Conservation (phyloP, 176 grass and related monocot genomes). For the Eremochloa ophiuroides region DNA sequence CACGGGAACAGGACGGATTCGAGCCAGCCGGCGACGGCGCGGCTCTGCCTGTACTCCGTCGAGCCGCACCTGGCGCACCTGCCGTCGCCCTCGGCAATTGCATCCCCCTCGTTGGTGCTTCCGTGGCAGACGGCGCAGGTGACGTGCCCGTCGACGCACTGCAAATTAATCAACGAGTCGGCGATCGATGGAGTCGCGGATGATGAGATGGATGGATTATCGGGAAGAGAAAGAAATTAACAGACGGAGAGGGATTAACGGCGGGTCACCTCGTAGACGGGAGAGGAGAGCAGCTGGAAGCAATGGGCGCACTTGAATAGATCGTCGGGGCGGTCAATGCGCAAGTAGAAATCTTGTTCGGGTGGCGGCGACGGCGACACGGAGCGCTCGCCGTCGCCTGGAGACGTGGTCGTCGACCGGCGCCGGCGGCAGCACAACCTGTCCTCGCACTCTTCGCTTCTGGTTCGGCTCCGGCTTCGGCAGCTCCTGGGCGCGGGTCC, state of each 20-base stretch:
- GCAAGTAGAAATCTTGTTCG: background rate
- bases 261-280: constrained; percentile 14
- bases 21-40: background rate
- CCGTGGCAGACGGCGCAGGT: background rate
- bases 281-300: background rate
- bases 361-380: background rate
- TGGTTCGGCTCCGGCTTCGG: background rate
- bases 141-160: constrained; percentile 5
- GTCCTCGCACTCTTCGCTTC: constrained; percentile 2
- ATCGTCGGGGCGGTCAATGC: background rate
- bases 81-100: too few relatives aligned
- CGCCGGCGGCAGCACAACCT: background rate
- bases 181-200: too few relatives aligned
- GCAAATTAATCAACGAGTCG: background rate
- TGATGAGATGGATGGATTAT: too few relatives aligned
- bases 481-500: background rate
- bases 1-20: background rate
- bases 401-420: background rate
- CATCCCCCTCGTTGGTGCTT: background rate
- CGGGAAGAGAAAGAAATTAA: background rate
- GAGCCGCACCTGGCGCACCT: background rate
- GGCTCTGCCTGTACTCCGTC: background rate
- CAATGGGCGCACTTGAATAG: constrained; percentile 1
- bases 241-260: background rate
- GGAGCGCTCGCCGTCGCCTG: background rate